These are phyloP conservation scores for Macrolepiota fuliginosa DNA, from an alignment of 768 basidiomycete species.

Conservation along the genomic window DNA sequence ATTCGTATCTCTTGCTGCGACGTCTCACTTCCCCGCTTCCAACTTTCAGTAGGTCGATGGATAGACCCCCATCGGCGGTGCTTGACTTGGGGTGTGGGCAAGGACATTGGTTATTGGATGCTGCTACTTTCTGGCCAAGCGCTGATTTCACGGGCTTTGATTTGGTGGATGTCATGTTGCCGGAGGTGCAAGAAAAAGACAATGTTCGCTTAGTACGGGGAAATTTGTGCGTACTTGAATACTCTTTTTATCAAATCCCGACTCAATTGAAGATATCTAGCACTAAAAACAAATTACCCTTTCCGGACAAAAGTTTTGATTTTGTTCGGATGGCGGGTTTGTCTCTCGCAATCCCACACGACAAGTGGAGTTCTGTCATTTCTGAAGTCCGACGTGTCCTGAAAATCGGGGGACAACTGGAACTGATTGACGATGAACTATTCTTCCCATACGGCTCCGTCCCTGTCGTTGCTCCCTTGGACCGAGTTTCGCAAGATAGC, in stretches of 20 bases:
- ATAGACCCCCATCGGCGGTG: constrained; percentile 48
- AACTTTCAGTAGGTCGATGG: constrained; percentile 54
- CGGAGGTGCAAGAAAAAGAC: constrained; percentile 32
- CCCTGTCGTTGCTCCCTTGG: constrained; percentile 5
- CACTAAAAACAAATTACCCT: constrained; percentile 46
- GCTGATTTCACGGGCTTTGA: constrained; percentile 66
- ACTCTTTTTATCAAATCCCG: constrained; percentile 40
- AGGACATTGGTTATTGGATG: constrained; percentile 65
- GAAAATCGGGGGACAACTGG: constrained; percentile 57
- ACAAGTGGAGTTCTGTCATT: constrained; percentile 59
- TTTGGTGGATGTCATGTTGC: constrained; percentile 46
- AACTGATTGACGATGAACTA: constrained; percentile 73
- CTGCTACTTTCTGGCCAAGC: constrained; percentile 59
- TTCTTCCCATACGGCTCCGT: constrained; percentile 52
- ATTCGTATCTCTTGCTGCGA: constrained; percentile 50
- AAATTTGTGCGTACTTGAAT: constrained; percentile 57
- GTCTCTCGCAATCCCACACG: constrained; percentile 55
- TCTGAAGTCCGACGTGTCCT: constrained; percentile 64
- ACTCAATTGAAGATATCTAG: too few relatives aligned
- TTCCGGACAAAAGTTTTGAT: constrained; percentile 62
- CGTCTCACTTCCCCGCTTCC: constrained; percentile 58
- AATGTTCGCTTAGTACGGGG: constrained; percentile 55
- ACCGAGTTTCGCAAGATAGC: not conserved
- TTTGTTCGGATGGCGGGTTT: constrained; percentile 73
- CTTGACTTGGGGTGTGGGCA: constrained; percentile 78